Base-by-base conservation (phyloP, 176 grass and related monocot genomes). In the Ensete ventricosum region DNA sequence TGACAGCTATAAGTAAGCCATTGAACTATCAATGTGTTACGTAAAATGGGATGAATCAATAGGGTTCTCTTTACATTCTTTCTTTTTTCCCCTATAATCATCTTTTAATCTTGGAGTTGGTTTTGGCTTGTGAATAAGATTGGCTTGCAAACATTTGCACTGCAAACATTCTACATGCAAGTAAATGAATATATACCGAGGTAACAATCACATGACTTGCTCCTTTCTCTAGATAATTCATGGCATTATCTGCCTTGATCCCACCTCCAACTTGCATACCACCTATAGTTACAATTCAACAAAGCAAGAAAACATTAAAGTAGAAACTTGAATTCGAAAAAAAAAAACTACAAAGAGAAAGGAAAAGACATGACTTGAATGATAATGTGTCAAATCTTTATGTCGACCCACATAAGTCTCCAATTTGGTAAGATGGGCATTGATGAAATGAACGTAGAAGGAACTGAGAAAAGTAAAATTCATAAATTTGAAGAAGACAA, bases 171-270 rank as follows among this genome's bases (percentile, higher is more conserved):
- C 60, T 54, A 69, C 7, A 60, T 34, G 54, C 10, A 53, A 19
- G 22, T 21, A 55, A 58, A 62, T 75, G 54, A 52, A 48, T 79
- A 89, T 82, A 52, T 86, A 93, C 90, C 69, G 90, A 98, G 21
- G 95, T 98, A 75, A 98, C 90, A 78, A 94, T 94, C 78, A 94
- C 90, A 68, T 98, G 95, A 81, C 90, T 93, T 62, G 95, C 95
- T 48, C 95, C 95, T 98, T 94, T 88, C 27, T 89, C 80, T 76
- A 93, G 76, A 75, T 94, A 93, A 70, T 53, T 80, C 54, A 68
- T 84, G 68, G 90, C 88, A 86, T 98, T 98, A 71, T 93, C 86
- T 69, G 76, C 83, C 84, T 93, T 93, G 82, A 98, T 94, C 48
- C 90, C 95, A 82, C 90, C 95, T 83, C 95, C 95, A 84, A 98